Evolutionary conservation across 805 yeast genomes (phyloP), one percentile per base, ranked within the genome.

Genomic region (Sungouiozyma ichnusensis): DNA sequence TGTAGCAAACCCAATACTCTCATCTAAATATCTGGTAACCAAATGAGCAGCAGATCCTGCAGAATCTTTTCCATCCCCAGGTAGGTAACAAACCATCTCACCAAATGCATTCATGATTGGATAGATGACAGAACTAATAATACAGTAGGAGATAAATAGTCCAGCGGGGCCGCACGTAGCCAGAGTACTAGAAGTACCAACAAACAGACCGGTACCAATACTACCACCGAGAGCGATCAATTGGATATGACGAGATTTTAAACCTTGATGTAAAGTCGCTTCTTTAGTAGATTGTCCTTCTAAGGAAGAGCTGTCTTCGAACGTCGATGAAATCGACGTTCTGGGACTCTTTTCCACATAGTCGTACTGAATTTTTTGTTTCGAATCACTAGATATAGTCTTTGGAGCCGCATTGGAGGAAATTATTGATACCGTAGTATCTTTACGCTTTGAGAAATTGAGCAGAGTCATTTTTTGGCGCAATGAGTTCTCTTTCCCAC

Each of bases 181-280:
- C 40, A 83, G 62, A 2, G 84, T 73, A 15, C 70, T 61, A 45
- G 85, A 84, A 2, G 86, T 73, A 55, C 86, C 85, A 27, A 85
- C 81, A 47, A 85, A 77, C 40, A 85, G 67, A 55, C 92, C 94
- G 7, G 90, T 80, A 52, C 94, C 95, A 50, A 85, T 83, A 45
- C 82, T 73, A 35, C 90, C 88, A 50, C 90, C 92, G 47, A 84
- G 68, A 39, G 92, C 87, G 66, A 84, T 83, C 76, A 84, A 72
- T 50, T 82, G 85, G 49, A 85, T 66, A 57, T 85, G 92, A 57
- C 90, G 71, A 35, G 75, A 72, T 51, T 74, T 76, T 40, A 46
- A 34, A 36, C 60, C 62, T 42, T 57, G 51, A 34, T 55, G 39
- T 7, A 50, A 35, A 1, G 40, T 50, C 16, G 36, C 37, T 6